phyloP scores from a whole-genome alignment of 2,329 filamentous ascomycete species.

The Atkinsonella texensis region DNA sequence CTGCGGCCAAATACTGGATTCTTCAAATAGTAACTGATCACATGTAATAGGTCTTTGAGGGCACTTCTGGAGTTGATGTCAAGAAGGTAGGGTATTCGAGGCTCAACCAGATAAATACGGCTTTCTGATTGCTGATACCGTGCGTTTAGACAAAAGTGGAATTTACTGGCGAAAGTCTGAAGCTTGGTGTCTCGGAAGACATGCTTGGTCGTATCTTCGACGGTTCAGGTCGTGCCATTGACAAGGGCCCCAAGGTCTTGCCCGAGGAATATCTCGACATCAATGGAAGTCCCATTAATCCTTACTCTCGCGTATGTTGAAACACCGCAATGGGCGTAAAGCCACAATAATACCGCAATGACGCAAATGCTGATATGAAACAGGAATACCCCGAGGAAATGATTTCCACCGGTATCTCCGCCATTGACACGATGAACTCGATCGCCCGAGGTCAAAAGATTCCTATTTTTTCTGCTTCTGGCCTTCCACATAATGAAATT shows the following conservation, averaged over 20 bases:
- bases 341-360: neutral
- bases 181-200: conserved; percentile 97
- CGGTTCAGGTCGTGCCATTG: conserved; percentile 93
- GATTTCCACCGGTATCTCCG: conserved; percentile 98
- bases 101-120: neutral
- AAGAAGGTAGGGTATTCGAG: conserved; percentile 62
- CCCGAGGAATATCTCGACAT: conserved; percentile 98
- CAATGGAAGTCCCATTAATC: conserved; percentile 98
- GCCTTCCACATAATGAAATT: conserved; percentile 99
- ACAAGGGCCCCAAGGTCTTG: conserved; percentile 96
- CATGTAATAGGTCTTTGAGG: conserved; percentile 73
- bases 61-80: conserved; percentile 93
- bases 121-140: conserved; percentile 14
- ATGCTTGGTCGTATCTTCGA: conserved; percentile 99
- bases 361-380: conserved; percentile 9
- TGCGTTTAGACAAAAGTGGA: conserved; percentile 75
- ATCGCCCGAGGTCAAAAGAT: conserved; percentile 99
- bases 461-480: conserved; percentile 95
- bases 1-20: conserved; percentile 4
- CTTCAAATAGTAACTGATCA: conserved; percentile 13
- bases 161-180: conserved; percentile 92
- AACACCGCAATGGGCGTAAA: neutral
- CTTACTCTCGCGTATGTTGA: conserved; percentile 69
- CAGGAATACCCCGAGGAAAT: conserved; percentile 99
- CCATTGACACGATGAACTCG: conserved; percentile 96